Conservation (phyloP, 805 yeast genomes). For the Wickerhamiella kurtzmanii region DNA sequence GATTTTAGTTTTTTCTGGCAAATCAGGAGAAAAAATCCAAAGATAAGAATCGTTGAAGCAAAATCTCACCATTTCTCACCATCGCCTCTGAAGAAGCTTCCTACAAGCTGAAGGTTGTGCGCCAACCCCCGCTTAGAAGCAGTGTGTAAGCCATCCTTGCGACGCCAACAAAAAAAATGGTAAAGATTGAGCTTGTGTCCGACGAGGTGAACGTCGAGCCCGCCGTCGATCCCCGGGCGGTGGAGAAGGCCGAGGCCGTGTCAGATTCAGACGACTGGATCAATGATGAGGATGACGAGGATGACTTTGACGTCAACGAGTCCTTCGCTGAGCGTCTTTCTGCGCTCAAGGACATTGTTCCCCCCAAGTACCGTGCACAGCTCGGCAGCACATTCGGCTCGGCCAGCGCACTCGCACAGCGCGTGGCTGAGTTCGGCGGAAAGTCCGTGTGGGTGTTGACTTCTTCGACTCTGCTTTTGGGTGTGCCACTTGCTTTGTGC, state of each 20-base stretch:
- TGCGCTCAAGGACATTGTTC: slow-evolving; percentile 83
- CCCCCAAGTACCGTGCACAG: slow-evolving; percentile 67
- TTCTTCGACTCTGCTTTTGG: slow-evolving; percentile 70
- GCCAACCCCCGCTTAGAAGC: neutral
- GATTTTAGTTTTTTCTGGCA: too few species aligned
- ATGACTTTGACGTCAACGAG: slow-evolving; percentile 66
- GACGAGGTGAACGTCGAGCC: slow-evolving; percentile 32
- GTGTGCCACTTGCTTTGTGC: slow-evolving; percentile 84
- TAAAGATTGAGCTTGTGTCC: slow-evolving; percentile 59
- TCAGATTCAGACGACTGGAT: slow-evolving; percentile 30
- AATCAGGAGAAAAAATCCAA: too few species aligned
- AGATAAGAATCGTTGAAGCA: neutral
- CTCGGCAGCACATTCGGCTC: slow-evolving; percentile 26
- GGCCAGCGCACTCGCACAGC: slow-evolving; percentile 28
- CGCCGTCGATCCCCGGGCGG: slow-evolving; percentile 31
- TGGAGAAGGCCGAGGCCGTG: slow-evolving; percentile 26
- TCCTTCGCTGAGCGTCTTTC: slow-evolving; percentile 72
- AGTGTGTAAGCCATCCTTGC: neutral
- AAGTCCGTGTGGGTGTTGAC: slow-evolving; percentile 73
- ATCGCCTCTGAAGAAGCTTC: neutral
- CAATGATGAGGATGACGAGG: slow-evolving; percentile 41
- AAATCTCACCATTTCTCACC: neutral
- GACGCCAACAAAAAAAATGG: slow-evolving; percentile 35
- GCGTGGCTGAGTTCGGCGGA: slow-evolving; percentile 52
- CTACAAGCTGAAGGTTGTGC: neutral